phyloP scores from a whole-genome alignment of 768 basidiomycete species.

The Psilocybe cubensis region DNA sequence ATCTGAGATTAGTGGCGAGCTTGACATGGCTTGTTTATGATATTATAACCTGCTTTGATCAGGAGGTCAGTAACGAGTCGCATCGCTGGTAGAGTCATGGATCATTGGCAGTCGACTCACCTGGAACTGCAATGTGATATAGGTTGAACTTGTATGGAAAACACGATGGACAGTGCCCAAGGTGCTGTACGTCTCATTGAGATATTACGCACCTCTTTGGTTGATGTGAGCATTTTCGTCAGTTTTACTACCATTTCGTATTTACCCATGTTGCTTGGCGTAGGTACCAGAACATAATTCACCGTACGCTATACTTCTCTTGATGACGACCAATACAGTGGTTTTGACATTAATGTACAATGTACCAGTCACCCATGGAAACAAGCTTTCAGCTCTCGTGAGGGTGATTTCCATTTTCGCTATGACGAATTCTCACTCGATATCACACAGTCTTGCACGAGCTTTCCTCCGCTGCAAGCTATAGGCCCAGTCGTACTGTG shows the following conservation, averaged over 20 bases:
- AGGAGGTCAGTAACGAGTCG: not conserved
- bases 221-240: not conserved
- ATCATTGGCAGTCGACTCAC: not conserved
- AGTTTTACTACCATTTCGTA: too few relatives aligned
- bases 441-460: too few relatives aligned
- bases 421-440: too few relatives aligned
- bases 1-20: not conserved
- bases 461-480: not conserved
- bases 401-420: too few relatives aligned
- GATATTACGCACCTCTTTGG: not conserved
- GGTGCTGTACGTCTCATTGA: not conserved
- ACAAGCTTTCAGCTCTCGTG: too few relatives aligned
- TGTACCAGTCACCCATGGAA: too few relatives aligned
- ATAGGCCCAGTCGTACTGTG: not conserved
- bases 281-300: not conserved
- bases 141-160: not conserved
- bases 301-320: not conserved
- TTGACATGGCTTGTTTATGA: not conserved
- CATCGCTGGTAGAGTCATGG: too few relatives aligned
- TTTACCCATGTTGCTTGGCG: too few relatives aligned
- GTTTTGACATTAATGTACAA: too few relatives aligned
- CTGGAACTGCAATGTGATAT: not conserved
- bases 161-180: not conserved
- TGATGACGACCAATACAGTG: too few relatives aligned
- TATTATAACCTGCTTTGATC: not conserved